Conservation (phyloP, 2,329 filamentous ascomycete species). For the Beauveria australis region DNA sequence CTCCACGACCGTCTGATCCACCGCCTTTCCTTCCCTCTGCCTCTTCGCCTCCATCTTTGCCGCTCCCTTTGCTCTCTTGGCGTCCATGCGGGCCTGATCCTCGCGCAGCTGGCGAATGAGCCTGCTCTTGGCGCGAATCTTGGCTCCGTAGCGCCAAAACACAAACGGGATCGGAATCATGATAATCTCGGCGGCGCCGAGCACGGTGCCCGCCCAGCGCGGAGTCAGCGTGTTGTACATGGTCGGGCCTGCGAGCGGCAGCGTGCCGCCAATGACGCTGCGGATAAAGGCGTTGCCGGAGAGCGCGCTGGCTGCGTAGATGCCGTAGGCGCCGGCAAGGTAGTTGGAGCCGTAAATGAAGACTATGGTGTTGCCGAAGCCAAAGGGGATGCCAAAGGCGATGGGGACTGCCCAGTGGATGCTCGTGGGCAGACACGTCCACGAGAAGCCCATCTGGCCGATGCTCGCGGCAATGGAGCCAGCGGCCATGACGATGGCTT, state of each 20-base stretch:
- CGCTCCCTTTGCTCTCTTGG: slow-evolving; percentile 3
- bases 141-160: slow-evolving; percentile 53
- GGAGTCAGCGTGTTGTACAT: slow-evolving; percentile 61
- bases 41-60: background rate
- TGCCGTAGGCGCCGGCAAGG: slow-evolving; percentile 63
- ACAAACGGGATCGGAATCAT: slow-evolving; percentile 68
- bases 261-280: slow-evolving; percentile 58
- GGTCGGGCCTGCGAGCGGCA: slow-evolving; percentile 60
- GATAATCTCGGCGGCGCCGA: slow-evolving; percentile 58
- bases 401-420: slow-evolving; percentile 72
- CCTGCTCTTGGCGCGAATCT: slow-evolving; percentile 38
- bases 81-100: slow-evolving; percentile 23
- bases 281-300: slow-evolving; percentile 67
- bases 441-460: slow-evolving; percentile 75
- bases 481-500: slow-evolving; percentile 66
- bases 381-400: slow-evolving; percentile 66
- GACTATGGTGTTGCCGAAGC: slow-evolving; percentile 60
- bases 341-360: slow-evolving; percentile 76
- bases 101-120: slow-evolving; percentile 32
- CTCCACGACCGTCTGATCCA: background rate
- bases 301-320: slow-evolving; percentile 67
- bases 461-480: slow-evolving; percentile 62
- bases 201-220: slow-evolving; percentile 64
- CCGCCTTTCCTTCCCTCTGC: background rate
- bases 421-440: slow-evolving; percentile 64